Percentiles rank a stretch among this genome's conserved stretches.
Evolutionary conservation across 2,329 filamentous ascomycete genomes (phyloP).

Genomic region (Mariannaea elegans): DNA sequence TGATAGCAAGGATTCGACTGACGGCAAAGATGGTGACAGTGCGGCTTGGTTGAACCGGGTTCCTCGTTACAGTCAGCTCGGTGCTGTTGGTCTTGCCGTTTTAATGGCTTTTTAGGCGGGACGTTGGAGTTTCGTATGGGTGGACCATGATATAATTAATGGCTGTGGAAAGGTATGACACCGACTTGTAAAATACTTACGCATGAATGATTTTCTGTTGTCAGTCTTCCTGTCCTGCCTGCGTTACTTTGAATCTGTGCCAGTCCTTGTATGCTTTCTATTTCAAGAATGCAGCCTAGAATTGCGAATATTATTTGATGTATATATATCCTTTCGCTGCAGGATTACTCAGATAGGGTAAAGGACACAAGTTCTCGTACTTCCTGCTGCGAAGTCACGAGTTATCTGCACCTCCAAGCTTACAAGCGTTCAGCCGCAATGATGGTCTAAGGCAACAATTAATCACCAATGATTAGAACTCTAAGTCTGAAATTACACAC

Average conservation of each 20-base stretch:
- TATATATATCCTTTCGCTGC: too few species aligned
- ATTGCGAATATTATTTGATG: too few species aligned
- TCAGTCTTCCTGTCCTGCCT: too few species aligned
- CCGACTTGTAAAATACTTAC: too few species aligned
- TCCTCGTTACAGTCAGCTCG: background rate
- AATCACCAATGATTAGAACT: conserved; percentile 5
- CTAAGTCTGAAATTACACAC: conserved; percentile 4
- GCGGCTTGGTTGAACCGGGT: background rate
- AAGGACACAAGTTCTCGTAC: background rate
- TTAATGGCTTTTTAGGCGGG: background rate
- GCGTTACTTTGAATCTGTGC: too few species aligned
- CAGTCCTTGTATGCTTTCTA: too few species aligned
- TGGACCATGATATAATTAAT: background rate
- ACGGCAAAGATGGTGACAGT: conserved; percentile 19
- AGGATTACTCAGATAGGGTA: too few species aligned
- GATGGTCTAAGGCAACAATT: background rate
- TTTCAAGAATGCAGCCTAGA: too few species aligned
- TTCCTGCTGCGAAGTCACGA: background rate
- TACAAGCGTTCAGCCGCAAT: background rate
- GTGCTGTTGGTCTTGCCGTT: background rate
- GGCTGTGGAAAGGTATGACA: too few species aligned
- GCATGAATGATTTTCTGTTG: too few species aligned
- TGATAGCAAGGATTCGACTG: conserved; percentile 19
- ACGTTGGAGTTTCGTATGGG: background rate
- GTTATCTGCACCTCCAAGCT: background rate